A percentile compares a stretch with the other conserved stretches of the same genome.
Evolutionary conservation across 2,329 filamentous ascomycete species (phyloP).

Genomic region (Cercospora sp.): DNA sequence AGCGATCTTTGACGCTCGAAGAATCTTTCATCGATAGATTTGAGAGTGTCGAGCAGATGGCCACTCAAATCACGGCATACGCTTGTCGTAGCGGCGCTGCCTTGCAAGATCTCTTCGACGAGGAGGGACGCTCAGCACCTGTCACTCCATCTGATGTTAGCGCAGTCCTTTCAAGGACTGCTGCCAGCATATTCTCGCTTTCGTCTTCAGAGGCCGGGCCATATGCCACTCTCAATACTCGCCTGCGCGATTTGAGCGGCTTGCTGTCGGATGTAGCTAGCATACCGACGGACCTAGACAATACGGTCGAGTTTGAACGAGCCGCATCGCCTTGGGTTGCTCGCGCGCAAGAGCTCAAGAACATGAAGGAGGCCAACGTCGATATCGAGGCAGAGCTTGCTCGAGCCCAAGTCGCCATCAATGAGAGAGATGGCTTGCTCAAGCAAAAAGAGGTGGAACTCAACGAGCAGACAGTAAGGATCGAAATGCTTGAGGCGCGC

Average conservation of each 20-base stretch:
- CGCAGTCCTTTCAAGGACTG: slow-evolving; percentile 60
- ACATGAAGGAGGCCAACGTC: slow-evolving; percentile 75
- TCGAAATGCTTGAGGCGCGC: slow-evolving; percentile 84
- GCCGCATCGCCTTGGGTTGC: slow-evolving; percentile 77
- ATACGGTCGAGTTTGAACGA: slow-evolving; percentile 63
- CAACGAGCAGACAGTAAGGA: slow-evolving; percentile 85
- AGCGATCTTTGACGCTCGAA: slow-evolving; percentile 70
- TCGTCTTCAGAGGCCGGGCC: slow-evolving; percentile 63
- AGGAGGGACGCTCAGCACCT: slow-evolving; percentile 69
- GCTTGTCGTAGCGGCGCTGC: slow-evolving; percentile 66
- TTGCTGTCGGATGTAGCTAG: slow-evolving; percentile 70
- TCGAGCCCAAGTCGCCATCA: slow-evolving; percentile 75
- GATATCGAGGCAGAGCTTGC: slow-evolving; percentile 84
- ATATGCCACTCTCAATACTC: slow-evolving; percentile 66
- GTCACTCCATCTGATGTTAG: slow-evolving; percentile 68
- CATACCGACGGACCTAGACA: slow-evolving; percentile 51
- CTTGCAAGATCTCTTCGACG: slow-evolving; percentile 65
- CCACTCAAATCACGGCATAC: slow-evolving; percentile 65
- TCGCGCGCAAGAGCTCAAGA: slow-evolving; percentile 76
- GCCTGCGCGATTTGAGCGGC: slow-evolving; percentile 63
- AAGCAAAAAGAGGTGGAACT: slow-evolving; percentile 68
- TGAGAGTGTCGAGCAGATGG: slow-evolving; percentile 65
- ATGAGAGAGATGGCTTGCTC: slow-evolving; percentile 64
- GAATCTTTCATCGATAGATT: slow-evolving; percentile 68
- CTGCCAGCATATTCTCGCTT: slow-evolving; percentile 51